Percentiles rank a stretch among this genome's conserved stretches.
Conservation (phyloP, 805 yeast species). For the Candida silvicultrix region DNA sequence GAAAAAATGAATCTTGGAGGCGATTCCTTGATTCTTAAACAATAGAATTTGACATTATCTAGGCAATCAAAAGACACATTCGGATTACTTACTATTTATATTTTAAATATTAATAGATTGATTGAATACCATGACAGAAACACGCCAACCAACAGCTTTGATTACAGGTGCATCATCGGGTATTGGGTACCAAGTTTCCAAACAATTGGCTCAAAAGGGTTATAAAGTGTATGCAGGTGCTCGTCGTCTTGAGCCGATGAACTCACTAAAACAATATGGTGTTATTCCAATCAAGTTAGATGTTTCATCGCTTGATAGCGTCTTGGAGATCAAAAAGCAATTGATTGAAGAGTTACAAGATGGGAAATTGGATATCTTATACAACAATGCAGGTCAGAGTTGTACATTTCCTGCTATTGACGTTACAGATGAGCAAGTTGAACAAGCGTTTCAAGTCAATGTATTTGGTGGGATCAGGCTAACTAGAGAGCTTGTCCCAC, state of each 20-base stretch:
- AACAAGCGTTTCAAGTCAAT: slow-evolving; percentile 55
- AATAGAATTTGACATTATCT: no score
- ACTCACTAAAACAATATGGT: slow-evolving; percentile 33
- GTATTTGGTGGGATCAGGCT: slow-evolving; percentile 65
- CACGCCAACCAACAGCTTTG: slow-evolving; percentile 28
- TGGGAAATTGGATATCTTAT: slow-evolving; percentile 51
- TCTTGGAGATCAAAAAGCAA: slow-evolving; percentile 34
- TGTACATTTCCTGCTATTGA: slow-evolving; percentile 69
- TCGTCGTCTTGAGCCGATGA: slow-evolving; percentile 58
- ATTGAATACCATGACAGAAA: neutral
- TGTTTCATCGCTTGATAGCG: slow-evolving; percentile 46
- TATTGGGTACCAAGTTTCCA: slow-evolving; percentile 43
- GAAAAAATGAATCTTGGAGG: no score
- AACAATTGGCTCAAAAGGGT: slow-evolving; percentile 44
- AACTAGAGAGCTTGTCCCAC: slow-evolving; percentile 48
- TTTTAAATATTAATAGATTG: no score
- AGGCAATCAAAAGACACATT: no score
- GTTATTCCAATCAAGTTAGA: slow-evolving; percentile 48
- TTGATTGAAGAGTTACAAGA: slow-evolving; percentile 36
- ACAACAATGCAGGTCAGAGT: slow-evolving; percentile 74
- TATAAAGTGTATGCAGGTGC: slow-evolving; percentile 70
- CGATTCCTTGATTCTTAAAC: no score
- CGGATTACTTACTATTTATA: no score
- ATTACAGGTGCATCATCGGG: slow-evolving; percentile 56
- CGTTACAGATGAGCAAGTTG: slow-evolving; percentile 47